Evolutionary conservation across 2,329 filamentous ascomycete species (phyloP).

Genomic region (Chaetomiaceae sp.): DNA sequence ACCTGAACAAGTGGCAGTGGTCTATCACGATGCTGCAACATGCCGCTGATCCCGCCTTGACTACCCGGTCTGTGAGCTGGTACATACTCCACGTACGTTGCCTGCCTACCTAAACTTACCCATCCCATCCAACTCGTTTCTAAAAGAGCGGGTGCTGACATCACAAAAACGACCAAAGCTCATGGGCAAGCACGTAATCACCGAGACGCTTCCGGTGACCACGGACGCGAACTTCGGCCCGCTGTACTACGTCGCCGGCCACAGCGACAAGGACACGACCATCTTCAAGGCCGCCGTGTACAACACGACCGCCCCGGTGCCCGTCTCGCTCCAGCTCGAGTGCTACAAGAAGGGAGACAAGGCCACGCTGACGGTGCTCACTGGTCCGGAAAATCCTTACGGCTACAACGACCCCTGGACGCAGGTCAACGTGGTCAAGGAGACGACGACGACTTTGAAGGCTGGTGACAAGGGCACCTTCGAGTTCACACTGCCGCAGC

Average conservation of each 20-base stretch:
- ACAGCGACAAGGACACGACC: conserved; percentile 35
- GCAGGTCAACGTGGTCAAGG: conserved; percentile 47
- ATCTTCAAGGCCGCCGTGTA: conserved; percentile 51
- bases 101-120: too few species aligned
- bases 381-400: conserved; percentile 40
- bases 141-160: neutral
- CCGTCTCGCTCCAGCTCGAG: conserved; percentile 43
- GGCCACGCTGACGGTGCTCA: conserved; percentile 43
- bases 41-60: conserved; percentile 43
- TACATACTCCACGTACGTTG: conserved; percentile 37
- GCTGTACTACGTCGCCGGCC: conserved; percentile 47
- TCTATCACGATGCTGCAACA: conserved; percentile 47
- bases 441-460: conserved; percentile 34
- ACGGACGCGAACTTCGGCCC: conserved; percentile 36
- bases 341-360: conserved; percentile 33
- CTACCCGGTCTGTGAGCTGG: conserved; percentile 47
- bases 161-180: conserved; percentile 30
- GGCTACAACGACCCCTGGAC: conserved; percentile 41
- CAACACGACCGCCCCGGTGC: conserved; percentile 45
- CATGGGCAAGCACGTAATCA: conserved; percentile 42
- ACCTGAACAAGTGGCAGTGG: conserved; percentile 48
- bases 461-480: conserved; percentile 46
- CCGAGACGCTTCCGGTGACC: conserved; percentile 42
- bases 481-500: conserved; percentile 46
- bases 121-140: neutral